Percentiles rank a stretch among this genome's conserved stretches.
These are phyloP conservation scores for Thamnidium elegans DNA, from an alignment of 192 early-diverging fungal species.

Conservation along the genomic window DNA sequence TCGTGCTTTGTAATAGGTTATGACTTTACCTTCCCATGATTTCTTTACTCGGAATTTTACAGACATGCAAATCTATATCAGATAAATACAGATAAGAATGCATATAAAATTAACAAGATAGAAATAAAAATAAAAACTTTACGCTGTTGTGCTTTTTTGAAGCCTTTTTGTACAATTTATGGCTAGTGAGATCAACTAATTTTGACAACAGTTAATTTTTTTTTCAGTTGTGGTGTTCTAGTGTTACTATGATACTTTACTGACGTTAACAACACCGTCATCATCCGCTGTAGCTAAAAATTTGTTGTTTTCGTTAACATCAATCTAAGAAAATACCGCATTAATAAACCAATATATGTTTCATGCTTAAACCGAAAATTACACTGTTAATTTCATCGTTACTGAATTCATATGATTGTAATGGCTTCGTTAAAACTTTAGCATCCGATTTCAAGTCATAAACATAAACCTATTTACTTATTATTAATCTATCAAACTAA, in stretches of 20 bases:
- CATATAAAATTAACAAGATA: neutral
- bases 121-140: neutral
- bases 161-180: slow-evolving; percentile 41
- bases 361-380: neutral
- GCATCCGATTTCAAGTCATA: slow-evolving; percentile 43
- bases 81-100: neutral
- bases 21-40: slow-evolving; percentile 42
- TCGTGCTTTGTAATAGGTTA: neutral
- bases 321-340: slow-evolving; percentile 34
- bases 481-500: neutral
- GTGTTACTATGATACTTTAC: slow-evolving; percentile 3
- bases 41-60: slow-evolving; percentile 46
- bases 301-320: slow-evolving; percentile 45
- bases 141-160: slow-evolving; percentile 48
- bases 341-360: neutral
- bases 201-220: too few relatives aligned
- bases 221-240: too few relatives aligned
- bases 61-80: slow-evolving; percentile 46
- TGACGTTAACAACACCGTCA: slow-evolving; percentile 42
- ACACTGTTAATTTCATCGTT: slow-evolving; percentile 52
- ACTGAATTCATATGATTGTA: slow-evolving; percentile 38
- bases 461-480: slow-evolving; percentile 29
- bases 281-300: slow-evolving; percentile 49
- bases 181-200: slow-evolving; percentile 43
- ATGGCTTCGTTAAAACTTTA: slow-evolving; percentile 32